These are phyloP conservation scores for Cladosporium phlei DNA, from an alignment of 2,329 filamentous ascomycete species.

Conservation along the genomic window DNA sequence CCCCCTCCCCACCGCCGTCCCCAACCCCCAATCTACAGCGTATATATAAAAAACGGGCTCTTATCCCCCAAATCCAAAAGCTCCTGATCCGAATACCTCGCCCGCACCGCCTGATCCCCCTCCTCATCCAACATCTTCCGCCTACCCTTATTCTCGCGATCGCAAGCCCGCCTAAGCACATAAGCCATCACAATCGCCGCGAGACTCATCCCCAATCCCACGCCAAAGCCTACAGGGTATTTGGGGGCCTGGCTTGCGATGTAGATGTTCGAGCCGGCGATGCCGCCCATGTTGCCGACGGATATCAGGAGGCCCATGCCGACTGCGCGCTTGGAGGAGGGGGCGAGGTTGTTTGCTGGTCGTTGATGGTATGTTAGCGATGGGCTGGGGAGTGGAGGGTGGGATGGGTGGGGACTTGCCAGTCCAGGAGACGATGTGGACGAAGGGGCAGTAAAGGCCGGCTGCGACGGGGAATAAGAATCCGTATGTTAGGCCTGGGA, in stretches of 20 bases:
- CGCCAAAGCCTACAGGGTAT: constrained; percentile 47
- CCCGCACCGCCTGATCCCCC: constrained; percentile 31
- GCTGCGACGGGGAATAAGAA: constrained; percentile 51
- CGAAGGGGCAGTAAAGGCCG: constrained; percentile 52
- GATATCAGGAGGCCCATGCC: constrained; percentile 47
- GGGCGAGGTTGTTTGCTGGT: constrained; percentile 47
- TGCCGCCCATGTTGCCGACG: constrained; percentile 45
- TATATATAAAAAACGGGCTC: constrained; percentile 51
- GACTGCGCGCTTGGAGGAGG: constrained; percentile 49
- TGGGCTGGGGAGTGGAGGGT: too few relatives aligned
- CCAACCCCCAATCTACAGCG: constrained; percentile 40
- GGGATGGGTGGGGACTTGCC: constrained; percentile 24
- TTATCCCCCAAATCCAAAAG: constrained; percentile 35
- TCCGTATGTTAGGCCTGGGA: constrained; percentile 47
- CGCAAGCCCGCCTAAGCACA: constrained; percentile 19
- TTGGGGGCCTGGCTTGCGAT: constrained; percentile 46
- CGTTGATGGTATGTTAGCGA: too few relatives aligned
- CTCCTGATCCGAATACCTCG: constrained; percentile 33
- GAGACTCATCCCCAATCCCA: constrained; percentile 16
- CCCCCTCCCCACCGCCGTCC: too few relatives aligned
- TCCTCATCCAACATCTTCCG: constrained; percentile 36
- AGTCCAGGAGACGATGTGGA: constrained; percentile 44
- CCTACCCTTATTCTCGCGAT: constrained; percentile 49
- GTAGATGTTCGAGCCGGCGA: constrained; percentile 70
- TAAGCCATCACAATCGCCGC: constrained; percentile 24